Percentiles rank a stretch among this genome's conserved stretches.
These are phyloP conservation scores for Chrysanthemum makinoi DNA, from an alignment of 129 eudicot genomes.

Conservation along the genomic window DNA sequence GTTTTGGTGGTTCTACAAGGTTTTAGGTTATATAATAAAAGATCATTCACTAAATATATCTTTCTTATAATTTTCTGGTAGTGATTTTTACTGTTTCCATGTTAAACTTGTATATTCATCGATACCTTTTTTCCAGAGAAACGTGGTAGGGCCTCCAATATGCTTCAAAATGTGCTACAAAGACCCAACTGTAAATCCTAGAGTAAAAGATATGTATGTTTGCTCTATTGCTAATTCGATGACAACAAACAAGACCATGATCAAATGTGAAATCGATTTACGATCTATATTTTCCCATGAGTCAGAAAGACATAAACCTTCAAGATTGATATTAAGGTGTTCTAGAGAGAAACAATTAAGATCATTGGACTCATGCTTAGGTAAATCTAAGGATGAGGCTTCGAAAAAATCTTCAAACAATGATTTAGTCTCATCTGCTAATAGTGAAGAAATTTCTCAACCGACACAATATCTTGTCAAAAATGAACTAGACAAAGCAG, in stretches of 20 bases:
- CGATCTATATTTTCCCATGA: slow-evolving; percentile 26
- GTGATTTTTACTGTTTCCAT: too few species aligned
- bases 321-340: slow-evolving; percentile 27
- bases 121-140: slow-evolving; percentile 23
- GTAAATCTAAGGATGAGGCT: slow-evolving; percentile 35
- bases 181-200: slow-evolving; percentile 23
- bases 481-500: slow-evolving; percentile 20
- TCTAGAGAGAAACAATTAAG: slow-evolving; percentile 51
- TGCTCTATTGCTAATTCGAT: neutral
- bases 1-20: neutral
- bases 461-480: slow-evolving; percentile 18
- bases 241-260: slow-evolving; percentile 4
- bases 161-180: slow-evolving; percentile 37
- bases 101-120: neutral
- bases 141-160: slow-evolving; percentile 54
- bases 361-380: slow-evolving; percentile 58
- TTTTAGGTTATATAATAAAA: neutral
- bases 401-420: slow-evolving; percentile 16
- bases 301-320: slow-evolving; percentile 29
- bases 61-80: too few species aligned
- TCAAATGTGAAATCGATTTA: slow-evolving; percentile 17
- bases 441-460: slow-evolving; percentile 24
- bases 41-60: too few species aligned
- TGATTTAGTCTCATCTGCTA: slow-evolving; percentile 10
- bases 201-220: slow-evolving; percentile 1